Evolutionary conservation across 2,329 filamentous ascomycete genomes (phyloP).

Genomic region (Fusarium goolgardi): DNA sequence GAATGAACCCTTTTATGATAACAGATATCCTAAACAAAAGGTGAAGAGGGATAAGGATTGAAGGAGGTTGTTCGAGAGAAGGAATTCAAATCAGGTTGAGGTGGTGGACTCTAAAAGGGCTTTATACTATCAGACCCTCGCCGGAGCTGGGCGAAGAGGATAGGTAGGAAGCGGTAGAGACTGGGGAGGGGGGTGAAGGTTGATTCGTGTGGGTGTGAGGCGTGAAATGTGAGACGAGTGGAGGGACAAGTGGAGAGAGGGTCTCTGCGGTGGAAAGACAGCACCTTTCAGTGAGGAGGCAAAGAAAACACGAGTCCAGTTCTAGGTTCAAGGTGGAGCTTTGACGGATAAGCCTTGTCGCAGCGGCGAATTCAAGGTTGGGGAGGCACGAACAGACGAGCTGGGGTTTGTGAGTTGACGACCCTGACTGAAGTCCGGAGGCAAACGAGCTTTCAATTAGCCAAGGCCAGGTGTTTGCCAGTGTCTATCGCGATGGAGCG

Average conservation of each 20-base stretch:
- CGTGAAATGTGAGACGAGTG: conserved; percentile 43
- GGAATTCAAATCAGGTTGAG: conserved; percentile 31
- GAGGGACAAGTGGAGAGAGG: conserved; percentile 37
- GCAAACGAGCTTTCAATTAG: conserved; percentile 12
- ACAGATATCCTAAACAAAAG: conserved; percentile 36
- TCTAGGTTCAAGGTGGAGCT: conserved; percentile 12
- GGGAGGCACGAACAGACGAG: conserved; percentile 16
- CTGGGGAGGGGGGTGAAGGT: conserved; percentile 28
- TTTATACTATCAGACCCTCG: conserved; percentile 47
- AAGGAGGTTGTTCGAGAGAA: conserved; percentile 32
- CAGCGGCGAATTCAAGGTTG: conserved; percentile 34
- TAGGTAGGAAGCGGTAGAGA: conserved; percentile 32
- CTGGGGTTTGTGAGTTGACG: conserved; percentile 29
- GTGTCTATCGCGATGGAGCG: conserved; percentile 12
- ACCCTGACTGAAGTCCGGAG: conserved; percentile 11
- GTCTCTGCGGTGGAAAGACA: conserved; percentile 25
- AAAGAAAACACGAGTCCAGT: conserved; percentile 16
- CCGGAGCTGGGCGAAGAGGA: conserved; percentile 38
- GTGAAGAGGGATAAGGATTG: conserved; percentile 17
- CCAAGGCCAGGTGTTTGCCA: neutral
- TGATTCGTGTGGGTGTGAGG: conserved; percentile 6
- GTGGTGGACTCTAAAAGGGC: conserved; percentile 45
- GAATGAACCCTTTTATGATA: conserved; percentile 32
- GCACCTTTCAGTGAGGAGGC: conserved; percentile 18
- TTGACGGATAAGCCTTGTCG: conserved; percentile 25